phyloP scores from a whole-genome alignment of 202 grass and related monocot species.

The Eragrostis tef region DNA sequence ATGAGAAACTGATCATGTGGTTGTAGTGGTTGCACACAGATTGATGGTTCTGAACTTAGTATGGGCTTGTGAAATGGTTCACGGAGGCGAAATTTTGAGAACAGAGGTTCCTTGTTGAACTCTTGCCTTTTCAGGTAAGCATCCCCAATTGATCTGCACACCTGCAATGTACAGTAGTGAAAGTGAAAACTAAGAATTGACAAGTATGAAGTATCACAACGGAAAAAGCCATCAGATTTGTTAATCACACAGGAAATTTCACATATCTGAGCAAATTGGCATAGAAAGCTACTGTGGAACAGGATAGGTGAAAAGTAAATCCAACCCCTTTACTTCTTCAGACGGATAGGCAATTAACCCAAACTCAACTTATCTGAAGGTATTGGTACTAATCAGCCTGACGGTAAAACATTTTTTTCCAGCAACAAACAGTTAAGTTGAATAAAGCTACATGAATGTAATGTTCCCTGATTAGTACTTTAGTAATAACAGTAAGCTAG shows the following conservation, averaged over 20 bases:
- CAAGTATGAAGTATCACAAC: background rate
- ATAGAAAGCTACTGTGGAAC: background rate
- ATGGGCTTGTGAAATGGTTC: constrained; percentile 87
- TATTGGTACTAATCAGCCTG: background rate
- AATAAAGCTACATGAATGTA: background rate
- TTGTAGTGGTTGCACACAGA: constrained; percentile 68
- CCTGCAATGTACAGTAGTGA: constrained; percentile 60
- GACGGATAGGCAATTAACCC: constrained; percentile 10
- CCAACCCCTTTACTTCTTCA: background rate
- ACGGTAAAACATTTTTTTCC: background rate
- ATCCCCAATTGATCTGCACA: constrained; percentile 94
- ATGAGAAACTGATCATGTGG: constrained; percentile 88
- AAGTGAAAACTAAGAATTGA: constrained; percentile 27
- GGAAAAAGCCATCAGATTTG: background rate
- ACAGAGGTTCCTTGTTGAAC: constrained; percentile 87
- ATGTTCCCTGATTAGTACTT: background rate
- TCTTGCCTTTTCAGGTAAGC: constrained; percentile 84
- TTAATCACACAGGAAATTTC: constrained; percentile 15
- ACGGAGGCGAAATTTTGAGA: constrained; percentile 72
- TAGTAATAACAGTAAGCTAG: constrained; percentile 7
- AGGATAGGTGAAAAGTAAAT: background rate
- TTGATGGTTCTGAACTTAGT: constrained; percentile 85
- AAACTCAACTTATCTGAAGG: background rate
- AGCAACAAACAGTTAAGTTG: background rate
- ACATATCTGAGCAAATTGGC: background rate